Percentiles rank a stretch among this genome's conserved stretches.
These are phyloP conservation scores for Heracleum sosnowskyi DNA, from an alignment of 129 eudicot species.

Conservation along the genomic window DNA sequence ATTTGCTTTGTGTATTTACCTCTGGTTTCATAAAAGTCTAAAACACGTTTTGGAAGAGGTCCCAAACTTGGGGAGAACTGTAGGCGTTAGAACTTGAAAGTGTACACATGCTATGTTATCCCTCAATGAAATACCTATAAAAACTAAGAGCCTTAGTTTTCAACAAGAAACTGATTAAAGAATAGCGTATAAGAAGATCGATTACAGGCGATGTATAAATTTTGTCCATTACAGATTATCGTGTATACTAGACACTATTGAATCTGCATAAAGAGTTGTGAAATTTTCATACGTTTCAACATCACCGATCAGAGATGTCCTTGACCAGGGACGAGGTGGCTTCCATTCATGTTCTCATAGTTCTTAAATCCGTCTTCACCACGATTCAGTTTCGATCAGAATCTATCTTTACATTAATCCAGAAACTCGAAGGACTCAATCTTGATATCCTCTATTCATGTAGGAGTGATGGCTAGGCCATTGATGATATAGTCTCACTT, in stretches of 20 bases:
- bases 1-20: too few relatives aligned
- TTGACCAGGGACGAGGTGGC: neutral
- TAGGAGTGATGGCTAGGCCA: neutral
- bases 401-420: neutral
- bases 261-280: neutral
- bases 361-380: neutral
- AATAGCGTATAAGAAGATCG: neutral
- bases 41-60: too few relatives aligned
- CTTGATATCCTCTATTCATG: neutral
- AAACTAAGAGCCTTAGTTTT: too few relatives aligned
- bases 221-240: neutral
- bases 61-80: too few relatives aligned
- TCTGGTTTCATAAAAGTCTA: too few relatives aligned
- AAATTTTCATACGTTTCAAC: neutral
- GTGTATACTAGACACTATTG: neutral
- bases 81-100: too few relatives aligned
- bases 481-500: conserved; percentile 24
- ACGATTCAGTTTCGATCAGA: neutral
- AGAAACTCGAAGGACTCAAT: neutral
- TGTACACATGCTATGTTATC: too few relatives aligned
- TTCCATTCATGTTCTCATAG: neutral
- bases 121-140: too few relatives aligned
- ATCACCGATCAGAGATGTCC: neutral
- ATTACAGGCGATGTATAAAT: neutral
- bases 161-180: too few relatives aligned